Evolutionary conservation across 805 yeast species (phyloP), one percentile per base, ranked within the genome.

Genomic region (Candida endomychidarum): DNA sequence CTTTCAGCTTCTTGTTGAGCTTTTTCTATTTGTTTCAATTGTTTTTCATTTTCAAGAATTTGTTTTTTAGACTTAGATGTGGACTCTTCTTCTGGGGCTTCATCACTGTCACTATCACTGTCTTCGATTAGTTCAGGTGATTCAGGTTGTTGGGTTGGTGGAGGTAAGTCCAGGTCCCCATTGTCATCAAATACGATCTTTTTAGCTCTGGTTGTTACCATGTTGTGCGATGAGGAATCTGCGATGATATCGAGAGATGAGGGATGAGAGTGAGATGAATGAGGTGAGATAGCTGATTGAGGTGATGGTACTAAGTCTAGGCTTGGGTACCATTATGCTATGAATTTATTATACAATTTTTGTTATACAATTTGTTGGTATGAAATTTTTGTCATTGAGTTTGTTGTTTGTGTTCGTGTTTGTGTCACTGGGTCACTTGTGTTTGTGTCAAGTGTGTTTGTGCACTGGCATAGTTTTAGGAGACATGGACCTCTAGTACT

Each of bases 11-110:
- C 50, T 34, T 52, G 61, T 33, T 39, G 38, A 41, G 60, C 57
- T 35, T 52, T 56, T 41, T 60, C 57, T 29, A 48, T 33, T 36
- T 47, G 43, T 27, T 48, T 40, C 20, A 47, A 49, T 28, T 59
- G 54, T 25, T 53, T 52, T 41, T 60, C 58, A 38, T 54, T 53
- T 26, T 57, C 54, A 31, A 64, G 41, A 32, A 57, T 42, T 2
- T 51, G 54, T 29, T 56, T 41, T 37, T 57, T 65, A 23, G 65
- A 49, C 26, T 48, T 46, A 6, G 54, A 40, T 5, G 63, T 61
- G 7, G 70, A 61, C 41, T 69, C 74, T 46, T 68, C 74, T 51
- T 69, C 74, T 11, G 75, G 75, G 1, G 74, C 74, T 7, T 64
- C 71, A 46, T 67, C 57, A 14, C 35, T 32, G 22, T 40, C 45